A percentile compares a stretch with the other conserved stretches of the same genome.
These are phyloP conservation scores for Yamadazyma endophytica DNA, from an alignment of 805 yeast species.

Conservation along the genomic window DNA sequence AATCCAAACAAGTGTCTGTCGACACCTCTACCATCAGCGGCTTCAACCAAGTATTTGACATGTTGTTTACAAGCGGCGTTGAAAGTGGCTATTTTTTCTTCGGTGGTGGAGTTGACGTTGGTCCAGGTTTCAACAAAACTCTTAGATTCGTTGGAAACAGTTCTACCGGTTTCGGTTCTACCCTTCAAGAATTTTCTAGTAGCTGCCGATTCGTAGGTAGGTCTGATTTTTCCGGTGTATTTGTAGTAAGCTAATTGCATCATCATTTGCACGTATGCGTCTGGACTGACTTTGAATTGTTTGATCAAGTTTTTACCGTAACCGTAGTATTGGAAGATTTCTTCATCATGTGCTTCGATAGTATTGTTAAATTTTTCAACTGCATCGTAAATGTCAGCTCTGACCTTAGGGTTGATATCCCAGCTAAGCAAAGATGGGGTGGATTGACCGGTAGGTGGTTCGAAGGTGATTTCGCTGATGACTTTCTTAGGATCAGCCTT, in stretches of 20 bases:
- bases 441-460: conserved; percentile 8
- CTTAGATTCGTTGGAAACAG: conserved; percentile 69
- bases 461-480: conserved; percentile 20
- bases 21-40: conserved; percentile 82
- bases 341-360: conserved; percentile 66
- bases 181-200: conserved; percentile 87
- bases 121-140: conserved; percentile 74
- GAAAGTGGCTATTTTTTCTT: conserved; percentile 62
- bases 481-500: conserved; percentile 40
- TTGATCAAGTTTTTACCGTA: conserved; percentile 86
- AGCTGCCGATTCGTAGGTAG: conserved; percentile 95
- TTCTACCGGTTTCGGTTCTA: conserved; percentile 90
- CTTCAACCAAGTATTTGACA: conserved; percentile 65
- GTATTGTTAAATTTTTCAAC: conserved; percentile 50
- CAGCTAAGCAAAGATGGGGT: conserved; percentile 39
- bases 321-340: conserved; percentile 75
- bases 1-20: conserved; percentile 94
- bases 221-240: conserved; percentile 71
- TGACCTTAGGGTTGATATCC: conserved; percentile 52
- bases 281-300: conserved; percentile 83
- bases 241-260: conserved; percentile 89
- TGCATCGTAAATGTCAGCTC: conserved; percentile 53
- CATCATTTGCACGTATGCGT: conserved; percentile 86
- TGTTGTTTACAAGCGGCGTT: conserved; percentile 73
- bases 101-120: conserved; percentile 43